These are phyloP conservation scores for Nicotiana otophora DNA, from an alignment of 257 asterid genomes.

Conservation along the genomic window DNA sequence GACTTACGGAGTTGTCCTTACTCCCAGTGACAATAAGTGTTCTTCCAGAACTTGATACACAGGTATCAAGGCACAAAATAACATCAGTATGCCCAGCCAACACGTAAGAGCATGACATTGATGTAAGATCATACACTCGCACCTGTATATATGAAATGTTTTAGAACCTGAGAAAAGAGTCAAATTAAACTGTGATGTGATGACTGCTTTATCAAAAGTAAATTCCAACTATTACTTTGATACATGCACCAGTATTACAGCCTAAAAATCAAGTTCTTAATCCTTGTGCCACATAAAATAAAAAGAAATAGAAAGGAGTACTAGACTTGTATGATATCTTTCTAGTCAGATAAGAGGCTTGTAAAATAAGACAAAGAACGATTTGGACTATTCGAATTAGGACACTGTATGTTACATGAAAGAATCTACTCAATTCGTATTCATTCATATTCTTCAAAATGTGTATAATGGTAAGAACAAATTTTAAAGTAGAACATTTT, in stretches of 20 bases:
- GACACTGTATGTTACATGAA: background rate
- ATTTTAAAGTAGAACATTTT: background rate
- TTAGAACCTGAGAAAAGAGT: background rate
- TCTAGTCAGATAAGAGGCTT: background rate
- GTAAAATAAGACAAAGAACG: background rate
- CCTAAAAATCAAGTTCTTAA: background rate
- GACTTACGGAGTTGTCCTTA: slow-evolving; percentile 81
- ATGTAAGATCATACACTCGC: slow-evolving; percentile 85
- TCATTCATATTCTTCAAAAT: background rate
- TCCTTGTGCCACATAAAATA: background rate
- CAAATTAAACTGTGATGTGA: background rate
- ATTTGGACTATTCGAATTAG: background rate
- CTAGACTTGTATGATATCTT: background rate
- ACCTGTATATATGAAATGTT: slow-evolving; percentile 37
- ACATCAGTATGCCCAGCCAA: slow-evolving; percentile 85
- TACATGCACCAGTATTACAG: background rate
- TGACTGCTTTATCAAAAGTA: background rate
- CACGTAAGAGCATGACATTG: slow-evolving; percentile 95
- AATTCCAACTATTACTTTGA: background rate
- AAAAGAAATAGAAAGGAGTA: background rate
- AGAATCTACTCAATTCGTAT: background rate
- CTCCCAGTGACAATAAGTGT: slow-evolving; percentile 81
- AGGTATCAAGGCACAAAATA: slow-evolving; percentile 83
- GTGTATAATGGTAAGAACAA: background rate
- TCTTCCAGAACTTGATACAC: slow-evolving; percentile 59